Base-by-base conservation (phyloP, 257 asterid genomes). In the Cordia subcordata region DNA sequence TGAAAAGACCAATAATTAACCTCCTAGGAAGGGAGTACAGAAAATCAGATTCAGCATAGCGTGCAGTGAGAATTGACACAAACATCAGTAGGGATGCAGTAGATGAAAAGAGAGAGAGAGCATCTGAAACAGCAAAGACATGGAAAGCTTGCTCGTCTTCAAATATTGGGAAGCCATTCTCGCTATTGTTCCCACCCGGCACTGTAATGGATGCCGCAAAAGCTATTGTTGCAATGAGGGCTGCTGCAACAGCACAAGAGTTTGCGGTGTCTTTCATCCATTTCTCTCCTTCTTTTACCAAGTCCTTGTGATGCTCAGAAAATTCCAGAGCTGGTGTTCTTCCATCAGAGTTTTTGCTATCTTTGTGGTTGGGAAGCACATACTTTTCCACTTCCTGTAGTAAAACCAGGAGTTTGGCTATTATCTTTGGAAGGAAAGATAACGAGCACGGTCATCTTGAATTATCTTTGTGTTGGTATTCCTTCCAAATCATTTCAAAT, bases 181-280 rank as follows among this genome's bases (percentile, higher is more conserved):
- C 61, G 9, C 77, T 53, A 18, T 72, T 55, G 42, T 58, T 76
- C 19, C 79, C 73, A 1, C 80, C 72, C 10, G 76, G 69, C 47
- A 73, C 81, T 40, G 76, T 68, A 39, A 76, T 79, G 40, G 85
- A 52, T 53, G 82, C 82, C 9, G 64, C 78, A 54, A 76, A 79
- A 27, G 72, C 74, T 16, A 79, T 21, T 4, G 76, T 76, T 1
- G 81, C 70, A 5, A 76, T 70, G 33, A 76, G 78, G 6, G 80
- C 67, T 55, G 78, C 78, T 10, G 64, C 61, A 13, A 76, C 68
- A 0, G 79, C 63, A 44, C 85, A 73, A 47, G 76, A 71, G 57
- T 53, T 68, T 62, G 74, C 82, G 0, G 64, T 67, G 65, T 67
- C 74, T 66, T 72, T 76, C 82, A 76, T 76, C 80, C 78, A 73